Conservation (phyloP, 129 eudicot genomes). For the Pittosporum tobira region DNA sequence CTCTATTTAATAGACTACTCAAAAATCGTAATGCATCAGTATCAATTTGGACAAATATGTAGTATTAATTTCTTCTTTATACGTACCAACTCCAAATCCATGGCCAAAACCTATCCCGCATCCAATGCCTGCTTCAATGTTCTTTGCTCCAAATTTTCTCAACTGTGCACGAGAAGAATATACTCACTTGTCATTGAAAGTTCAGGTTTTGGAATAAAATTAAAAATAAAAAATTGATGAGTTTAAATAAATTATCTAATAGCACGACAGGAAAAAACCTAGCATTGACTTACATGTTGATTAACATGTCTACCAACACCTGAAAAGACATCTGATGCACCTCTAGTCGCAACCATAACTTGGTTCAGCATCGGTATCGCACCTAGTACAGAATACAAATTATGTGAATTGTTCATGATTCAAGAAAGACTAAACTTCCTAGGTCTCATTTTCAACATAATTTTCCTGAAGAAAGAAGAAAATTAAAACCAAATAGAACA, state of each 20-base stretch:
- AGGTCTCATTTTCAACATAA: too few relatives aligned
- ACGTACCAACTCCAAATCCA: slow-evolving; percentile 95
- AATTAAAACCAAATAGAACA: too few relatives aligned
- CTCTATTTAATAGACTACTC: too few relatives aligned
- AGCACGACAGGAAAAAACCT: not conserved
- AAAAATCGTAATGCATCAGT: too few relatives aligned
- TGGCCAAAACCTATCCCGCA: slow-evolving; percentile 95
- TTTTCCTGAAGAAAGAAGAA: too few relatives aligned
- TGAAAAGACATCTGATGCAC: slow-evolving; percentile 82
- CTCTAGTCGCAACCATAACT: slow-evolving; percentile 82
- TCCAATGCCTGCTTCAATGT: slow-evolving; percentile 75
- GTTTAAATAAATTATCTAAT: too few relatives aligned
- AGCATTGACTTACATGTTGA: slow-evolving; percentile 46
- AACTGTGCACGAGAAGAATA: slow-evolving; percentile 25
- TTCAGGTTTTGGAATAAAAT: not conserved
- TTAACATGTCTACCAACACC: slow-evolving; percentile 72
- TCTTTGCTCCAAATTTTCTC: slow-evolving; percentile 69
- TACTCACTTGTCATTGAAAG: not conserved
- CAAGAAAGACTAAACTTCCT: too few relatives aligned
- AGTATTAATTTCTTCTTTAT: not conserved
- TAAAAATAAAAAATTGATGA: not conserved
- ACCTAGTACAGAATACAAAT: slow-evolving; percentile 29
- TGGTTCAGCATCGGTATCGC: slow-evolving; percentile 66
- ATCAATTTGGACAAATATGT: too few relatives aligned
- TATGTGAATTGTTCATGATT: too few relatives aligned